Conservation (phyloP, 1,284 basidiomycete species). For the Pascua sp. region DNA sequence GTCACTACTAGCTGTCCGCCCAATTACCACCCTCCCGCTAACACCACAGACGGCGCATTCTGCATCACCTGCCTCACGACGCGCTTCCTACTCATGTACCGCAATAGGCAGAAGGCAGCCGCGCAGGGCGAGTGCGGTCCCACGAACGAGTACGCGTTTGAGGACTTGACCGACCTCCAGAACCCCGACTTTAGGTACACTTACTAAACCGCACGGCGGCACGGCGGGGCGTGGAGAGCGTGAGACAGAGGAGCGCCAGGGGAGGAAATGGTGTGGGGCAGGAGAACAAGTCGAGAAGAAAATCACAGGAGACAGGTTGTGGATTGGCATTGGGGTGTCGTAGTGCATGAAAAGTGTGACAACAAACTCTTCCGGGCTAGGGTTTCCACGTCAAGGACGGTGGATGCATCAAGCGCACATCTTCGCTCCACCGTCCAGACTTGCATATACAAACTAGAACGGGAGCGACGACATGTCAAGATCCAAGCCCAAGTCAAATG, state of each 20-base stretch:
- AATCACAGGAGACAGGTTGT: too few relatives aligned
- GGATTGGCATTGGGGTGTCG: too few relatives aligned
- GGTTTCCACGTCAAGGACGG: too few relatives aligned
- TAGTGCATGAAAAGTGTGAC: too few relatives aligned
- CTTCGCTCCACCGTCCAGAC: too few relatives aligned
- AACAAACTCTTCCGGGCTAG: too few relatives aligned
- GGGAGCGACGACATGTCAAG: not conserved
- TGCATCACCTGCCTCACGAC: constrained; percentile 20
- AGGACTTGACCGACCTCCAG: constrained; percentile 19
- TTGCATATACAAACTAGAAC: not conserved
- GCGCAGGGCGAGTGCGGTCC: constrained; percentile 2
- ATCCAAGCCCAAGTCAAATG: constrained; percentile 3
- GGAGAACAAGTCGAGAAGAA: too few relatives aligned
- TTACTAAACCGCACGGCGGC: not conserved
- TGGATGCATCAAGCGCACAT: too few relatives aligned
- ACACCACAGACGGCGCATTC: constrained; percentile 16
- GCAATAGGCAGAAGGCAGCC: constrained; percentile 23
- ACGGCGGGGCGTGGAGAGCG: not conserved
- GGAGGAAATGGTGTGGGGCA: too few relatives aligned
- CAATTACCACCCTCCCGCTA: not conserved
- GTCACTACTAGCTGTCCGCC: not conserved
- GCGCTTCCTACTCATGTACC: constrained; percentile 16
- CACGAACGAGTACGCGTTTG: constrained; percentile 16
- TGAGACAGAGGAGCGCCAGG: too few relatives aligned
- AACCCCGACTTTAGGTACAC: constrained; percentile 15